phyloP scores from a whole-genome alignment of 495 filamentous ascomycete genomes.

The Talaromyces proteolyticus region DNA sequence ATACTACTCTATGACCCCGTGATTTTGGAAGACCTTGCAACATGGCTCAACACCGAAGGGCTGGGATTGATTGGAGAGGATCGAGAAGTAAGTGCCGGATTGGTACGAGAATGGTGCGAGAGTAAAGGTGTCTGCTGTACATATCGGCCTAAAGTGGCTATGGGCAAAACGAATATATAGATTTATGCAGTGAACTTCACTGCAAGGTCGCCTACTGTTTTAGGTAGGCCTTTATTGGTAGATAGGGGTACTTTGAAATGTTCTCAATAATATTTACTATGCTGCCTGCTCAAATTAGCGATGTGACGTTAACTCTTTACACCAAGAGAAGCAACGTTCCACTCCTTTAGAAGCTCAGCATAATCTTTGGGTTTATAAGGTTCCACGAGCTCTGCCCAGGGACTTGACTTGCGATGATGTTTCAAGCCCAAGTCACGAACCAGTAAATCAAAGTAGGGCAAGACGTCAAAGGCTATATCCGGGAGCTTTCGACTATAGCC shows the following conservation, averaged over 20 bases:
- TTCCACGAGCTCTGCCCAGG: slow-evolving; percentile 36
- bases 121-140: slow-evolving; percentile 68
- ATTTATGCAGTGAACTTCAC: not conserved
- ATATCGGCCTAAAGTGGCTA: not conserved
- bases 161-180: not conserved
- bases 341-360: slow-evolving; percentile 42
- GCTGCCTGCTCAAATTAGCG: too few relatives aligned
- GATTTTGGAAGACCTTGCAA: slow-evolving; percentile 76
- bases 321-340: too few relatives aligned
- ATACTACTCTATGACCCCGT: slow-evolving; percentile 94
- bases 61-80: slow-evolving; percentile 56
- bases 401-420: slow-evolving; percentile 20
- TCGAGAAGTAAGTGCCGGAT: slow-evolving; percentile 50
- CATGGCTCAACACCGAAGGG: slow-evolving; percentile 74
- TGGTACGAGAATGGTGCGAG: slow-evolving; percentile 84
- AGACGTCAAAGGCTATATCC: slow-evolving; percentile 57
- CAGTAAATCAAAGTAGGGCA: slow-evolving; percentile 61
- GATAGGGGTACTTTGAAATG: too few relatives aligned
- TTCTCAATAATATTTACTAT: too few relatives aligned
- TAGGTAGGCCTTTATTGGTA: too few relatives aligned
- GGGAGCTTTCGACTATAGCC: slow-evolving; percentile 48
- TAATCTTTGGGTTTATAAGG: slow-evolving; percentile 48
- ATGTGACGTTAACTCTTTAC: too few relatives aligned
- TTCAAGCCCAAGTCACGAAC: slow-evolving; percentile 49
- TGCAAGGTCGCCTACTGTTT: too few relatives aligned